phyloP scores from a whole-genome alignment of 495 filamentous ascomycete genomes.

The Daldinia loculata region DNA sequence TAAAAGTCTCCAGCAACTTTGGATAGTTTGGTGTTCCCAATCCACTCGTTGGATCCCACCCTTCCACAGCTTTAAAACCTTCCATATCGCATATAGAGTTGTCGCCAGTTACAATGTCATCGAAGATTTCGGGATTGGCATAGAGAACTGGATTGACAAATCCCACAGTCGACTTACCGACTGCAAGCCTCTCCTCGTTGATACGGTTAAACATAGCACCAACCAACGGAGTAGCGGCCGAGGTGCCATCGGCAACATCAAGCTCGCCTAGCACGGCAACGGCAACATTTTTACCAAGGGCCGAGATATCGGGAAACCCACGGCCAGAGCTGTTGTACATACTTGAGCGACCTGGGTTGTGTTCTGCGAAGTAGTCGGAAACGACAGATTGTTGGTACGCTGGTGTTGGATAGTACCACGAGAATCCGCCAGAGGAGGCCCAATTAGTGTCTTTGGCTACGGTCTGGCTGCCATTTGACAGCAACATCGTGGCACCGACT shows the following conservation, averaged over 20 bases:
- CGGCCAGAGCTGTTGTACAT: constrained; percentile 66
- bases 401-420: background rate
- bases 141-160: constrained; percentile 70
- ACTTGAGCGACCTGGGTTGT: constrained; percentile 38
- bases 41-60: background rate
- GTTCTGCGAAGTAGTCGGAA: constrained; percentile 59
- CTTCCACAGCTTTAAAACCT: background rate
- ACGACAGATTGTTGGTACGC: constrained; percentile 61
- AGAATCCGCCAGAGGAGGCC: background rate
- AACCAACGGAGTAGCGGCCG: constrained; percentile 65
- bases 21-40: background rate
- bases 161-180: constrained; percentile 59
- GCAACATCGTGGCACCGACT: background rate
- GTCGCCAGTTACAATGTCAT: background rate
- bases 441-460: background rate
- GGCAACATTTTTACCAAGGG: constrained; percentile 67
- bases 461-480: background rate
- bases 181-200: constrained; percentile 67
- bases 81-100: background rate
- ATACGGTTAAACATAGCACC: constrained; percentile 68
- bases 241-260: constrained; percentile 62
- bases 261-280: constrained; percentile 56
- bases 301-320: constrained; percentile 71
- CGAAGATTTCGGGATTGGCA: background rate
- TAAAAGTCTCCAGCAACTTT: background rate